Evolutionary conservation across 805 yeast species (phyloP), one percentile per base, ranked within the genome.

Genomic region (Yamadazyma olivae): DNA sequence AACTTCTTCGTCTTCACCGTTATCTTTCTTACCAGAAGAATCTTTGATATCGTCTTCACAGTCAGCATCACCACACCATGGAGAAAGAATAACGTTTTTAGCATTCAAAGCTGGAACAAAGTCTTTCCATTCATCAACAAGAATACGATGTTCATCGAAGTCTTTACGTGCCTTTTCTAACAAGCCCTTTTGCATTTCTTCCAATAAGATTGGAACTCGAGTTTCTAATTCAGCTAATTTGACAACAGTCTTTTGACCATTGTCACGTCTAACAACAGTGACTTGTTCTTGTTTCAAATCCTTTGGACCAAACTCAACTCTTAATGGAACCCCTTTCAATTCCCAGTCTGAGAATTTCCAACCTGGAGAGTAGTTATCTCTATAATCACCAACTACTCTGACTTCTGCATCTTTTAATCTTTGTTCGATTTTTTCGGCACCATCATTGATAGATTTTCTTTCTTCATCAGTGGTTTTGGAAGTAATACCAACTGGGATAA

Each of bases 311-410:
- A 86, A 77, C 72, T 93, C 99, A 32, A 93, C 57, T 64, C 99
- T 83, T 46, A 93, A 69, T 47, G 98, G 98, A 36, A 82, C 74
- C 75, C 99, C 99, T 73, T 84, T 88, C 60, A 93, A 79, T 71
- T 93, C 99, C 75, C 95, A 84, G 60, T 93, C 95, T 40, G 97
- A 83, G 67, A 91, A 93, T 69, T 93, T 93, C 98, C 97, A 93
- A 46, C 99, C 99, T 47, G 98, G 95, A 36, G 96, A 83, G 71
- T 93, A 91, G 71, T 82, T 87, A 50, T 83, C 95, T 65, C 97
- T 81, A 74, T 80, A 83, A 65, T 93, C 99, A 52, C 91, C 83
- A 38, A 74, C 68, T 18, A 77, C 88, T 63, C 96, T 81, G 41
- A 93, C 70, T 35, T 77, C 93, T 32, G 77, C 74, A 17, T 61